Evolutionary conservation across 2,329 filamentous ascomycete species (phyloP).

Genomic region (Phialophora macrospora): DNA sequence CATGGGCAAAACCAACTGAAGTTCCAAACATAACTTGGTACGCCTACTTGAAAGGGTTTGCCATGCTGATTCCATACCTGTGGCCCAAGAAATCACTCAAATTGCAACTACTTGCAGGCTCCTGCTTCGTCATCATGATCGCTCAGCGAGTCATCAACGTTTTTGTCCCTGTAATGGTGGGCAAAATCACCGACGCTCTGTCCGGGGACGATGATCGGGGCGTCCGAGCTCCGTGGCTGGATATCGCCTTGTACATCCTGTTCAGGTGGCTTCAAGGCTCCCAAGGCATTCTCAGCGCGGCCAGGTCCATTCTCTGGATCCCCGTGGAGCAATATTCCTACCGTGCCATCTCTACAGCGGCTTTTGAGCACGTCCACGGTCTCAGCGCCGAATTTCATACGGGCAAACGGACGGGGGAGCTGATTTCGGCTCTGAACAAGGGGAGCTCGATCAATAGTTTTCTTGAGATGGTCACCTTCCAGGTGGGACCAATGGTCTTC

Average conservation of each 20-base stretch:
- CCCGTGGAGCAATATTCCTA: conserved; percentile 97
- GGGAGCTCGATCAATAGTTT: conserved; percentile 96
- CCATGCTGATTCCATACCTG: conserved; percentile 92
- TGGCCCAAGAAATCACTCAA: conserved; percentile 83
- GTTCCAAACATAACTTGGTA: conserved; percentile 90
- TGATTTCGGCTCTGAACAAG: conserved; percentile 93
- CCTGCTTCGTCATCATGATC: conserved; percentile 81
- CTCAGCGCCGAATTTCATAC: conserved; percentile 96
- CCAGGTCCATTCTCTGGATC: conserved; percentile 88
- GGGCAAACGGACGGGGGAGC: conserved; percentile 94
- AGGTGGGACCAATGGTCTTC: conserved; percentile 91
- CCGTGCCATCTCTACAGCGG: conserved; percentile 87
- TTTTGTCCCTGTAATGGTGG: conserved; percentile 80
- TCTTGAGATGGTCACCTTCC: conserved; percentile 93
- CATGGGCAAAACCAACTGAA: conserved; percentile 85
- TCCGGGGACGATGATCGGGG: conserved; percentile 60
- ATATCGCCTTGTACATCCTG: conserved; percentile 75
- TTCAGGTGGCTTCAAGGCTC: conserved; percentile 84
- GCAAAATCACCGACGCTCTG: conserved; percentile 76
- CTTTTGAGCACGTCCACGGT: conserved; percentile 95
- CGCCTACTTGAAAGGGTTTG: conserved; percentile 92
- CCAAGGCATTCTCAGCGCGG: conserved; percentile 82
- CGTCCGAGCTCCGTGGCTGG: conserved; percentile 69
- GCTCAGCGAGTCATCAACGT: conserved; percentile 84
- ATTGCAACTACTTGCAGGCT: conserved; percentile 76